Conservation (phyloP, 1,139 yeast genomes). For the Saccharomycopsis hybrid region DNA sequence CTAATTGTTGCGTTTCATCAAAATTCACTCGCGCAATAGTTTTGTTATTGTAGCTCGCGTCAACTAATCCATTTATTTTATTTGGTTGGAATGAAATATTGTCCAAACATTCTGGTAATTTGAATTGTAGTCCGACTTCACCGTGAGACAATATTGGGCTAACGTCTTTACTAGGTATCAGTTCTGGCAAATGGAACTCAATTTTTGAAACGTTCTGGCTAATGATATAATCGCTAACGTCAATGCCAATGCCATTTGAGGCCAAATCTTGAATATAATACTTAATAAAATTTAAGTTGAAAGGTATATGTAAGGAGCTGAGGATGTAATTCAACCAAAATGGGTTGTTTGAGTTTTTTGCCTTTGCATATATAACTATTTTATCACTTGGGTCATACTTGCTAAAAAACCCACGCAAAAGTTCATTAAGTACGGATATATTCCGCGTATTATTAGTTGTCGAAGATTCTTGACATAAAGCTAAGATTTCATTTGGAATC, state of each 20-base stretch:
- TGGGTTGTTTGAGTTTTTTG: constrained; percentile 9
- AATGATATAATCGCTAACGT: neutral
- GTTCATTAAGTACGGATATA: constrained; percentile 1
- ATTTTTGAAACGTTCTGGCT: neutral
- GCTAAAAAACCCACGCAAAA: neutral
- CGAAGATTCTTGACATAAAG: neutral
- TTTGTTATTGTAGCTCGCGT: neutral
- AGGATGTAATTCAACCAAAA: constrained; percentile 15
- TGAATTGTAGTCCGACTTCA: neutral
- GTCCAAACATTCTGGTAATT: constrained; percentile 6
- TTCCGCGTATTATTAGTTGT: neutral
- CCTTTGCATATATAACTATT: constrained; percentile 3
- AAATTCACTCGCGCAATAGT: neutral
- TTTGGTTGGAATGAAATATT: constrained; percentile 1
- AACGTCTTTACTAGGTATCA: constrained; percentile 2
- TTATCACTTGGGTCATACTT: constrained; percentile 1
- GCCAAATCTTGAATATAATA: neutral
- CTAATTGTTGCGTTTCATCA: neutral
- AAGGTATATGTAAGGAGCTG: constrained; percentile 7
- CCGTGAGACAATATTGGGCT: neutral
- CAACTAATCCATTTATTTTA: constrained; percentile 2
- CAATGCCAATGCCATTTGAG: neutral
- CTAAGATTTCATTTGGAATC: neutral
- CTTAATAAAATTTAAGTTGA: constrained; percentile 10
- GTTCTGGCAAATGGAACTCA: constrained; percentile 12